Percentiles rank a stretch among this genome's conserved stretches.
phyloP scores from a whole-genome alignment of 192 early-diverging fungal genomes.

The Backusella australiensis region DNA sequence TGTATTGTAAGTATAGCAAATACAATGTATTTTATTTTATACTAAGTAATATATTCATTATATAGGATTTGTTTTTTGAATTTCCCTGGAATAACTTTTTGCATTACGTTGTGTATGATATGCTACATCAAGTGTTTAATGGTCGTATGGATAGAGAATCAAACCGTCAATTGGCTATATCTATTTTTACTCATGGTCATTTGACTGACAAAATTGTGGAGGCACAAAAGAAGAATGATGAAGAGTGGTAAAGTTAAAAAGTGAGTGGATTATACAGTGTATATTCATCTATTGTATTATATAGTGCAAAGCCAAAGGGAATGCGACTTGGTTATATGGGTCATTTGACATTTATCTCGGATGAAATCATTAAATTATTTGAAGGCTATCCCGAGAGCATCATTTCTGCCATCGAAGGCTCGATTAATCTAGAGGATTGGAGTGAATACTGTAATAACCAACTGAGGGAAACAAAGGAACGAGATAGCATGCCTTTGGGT shows the following conservation, averaged over 20 bases:
- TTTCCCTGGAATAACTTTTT: slow-evolving; percentile 99
- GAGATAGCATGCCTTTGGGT: slow-evolving; percentile 43
- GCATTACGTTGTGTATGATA: slow-evolving; percentile 98
- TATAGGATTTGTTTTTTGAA: slow-evolving; percentile 80
- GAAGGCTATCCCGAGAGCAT: slow-evolving; percentile 57
- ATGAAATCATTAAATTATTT: slow-evolving; percentile 88
- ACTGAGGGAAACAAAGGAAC: slow-evolving; percentile 16
- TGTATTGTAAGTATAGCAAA: slow-evolving; percentile 42
- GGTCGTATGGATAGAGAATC: slow-evolving; percentile 71
- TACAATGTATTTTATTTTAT: neutral
- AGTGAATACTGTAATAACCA: slow-evolving; percentile 43
- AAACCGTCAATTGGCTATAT: slow-evolving; percentile 55
- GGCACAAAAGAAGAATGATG: slow-evolving; percentile 84
- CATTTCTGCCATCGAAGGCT: slow-evolving; percentile 32
- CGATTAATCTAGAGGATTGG: slow-evolving; percentile 51
- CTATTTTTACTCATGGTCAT: slow-evolving; percentile 80
- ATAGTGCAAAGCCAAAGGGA: slow-evolving; percentile 80
- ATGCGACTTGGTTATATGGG: slow-evolving; percentile 97
- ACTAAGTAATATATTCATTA: neutral
- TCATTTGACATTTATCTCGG: slow-evolving; percentile 93
- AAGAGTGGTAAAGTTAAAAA: slow-evolving; percentile 59
- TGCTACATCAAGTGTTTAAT: slow-evolving; percentile 97
- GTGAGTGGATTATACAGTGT: neutral
- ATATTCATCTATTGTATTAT: neutral
- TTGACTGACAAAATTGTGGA: slow-evolving; percentile 82